Conservation (phyloP, 1,139 yeast species). For the Candida albicans region DNA sequence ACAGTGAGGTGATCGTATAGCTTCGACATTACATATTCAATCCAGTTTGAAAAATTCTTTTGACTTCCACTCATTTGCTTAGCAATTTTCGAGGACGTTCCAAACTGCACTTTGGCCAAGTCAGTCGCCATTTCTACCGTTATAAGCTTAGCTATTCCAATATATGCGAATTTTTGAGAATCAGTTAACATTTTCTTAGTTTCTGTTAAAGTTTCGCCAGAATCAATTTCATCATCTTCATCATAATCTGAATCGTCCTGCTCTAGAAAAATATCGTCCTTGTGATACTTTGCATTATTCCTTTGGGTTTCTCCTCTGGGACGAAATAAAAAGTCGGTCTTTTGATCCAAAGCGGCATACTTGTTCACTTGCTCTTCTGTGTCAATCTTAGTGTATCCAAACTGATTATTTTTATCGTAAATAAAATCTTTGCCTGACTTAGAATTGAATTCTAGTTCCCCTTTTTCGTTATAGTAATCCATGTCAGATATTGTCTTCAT, state of each 20-base stretch:
- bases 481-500: slow-evolving; percentile 52
- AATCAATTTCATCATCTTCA: slow-evolving; percentile 39
- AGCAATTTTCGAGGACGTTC: slow-evolving; percentile 53
- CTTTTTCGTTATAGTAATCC: slow-evolving; percentile 53
- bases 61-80: slow-evolving; percentile 68
- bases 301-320: slow-evolving; percentile 16
- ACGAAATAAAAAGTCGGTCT: slow-evolving; percentile 79
- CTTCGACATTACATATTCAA: slow-evolving; percentile 66
- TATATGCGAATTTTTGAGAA: slow-evolving; percentile 86
- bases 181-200: slow-evolving; percentile 83
- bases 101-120: slow-evolving; percentile 59
- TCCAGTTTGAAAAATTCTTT: slow-evolving; percentile 84
- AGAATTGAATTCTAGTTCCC: slow-evolving; percentile 43
- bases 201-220: slow-evolving; percentile 66
- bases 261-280: slow-evolving; percentile 24
- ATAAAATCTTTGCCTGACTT: slow-evolving; percentile 22
- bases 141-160: slow-evolving; percentile 77
- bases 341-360: slow-evolving; percentile 69
- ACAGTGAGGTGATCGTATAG: slow-evolving; percentile 82
- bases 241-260: slow-evolving; percentile 36
- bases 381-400: slow-evolving; percentile 87
- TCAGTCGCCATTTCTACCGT: slow-evolving; percentile 81
- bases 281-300: slow-evolving; percentile 18
- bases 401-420: slow-evolving; percentile 23
- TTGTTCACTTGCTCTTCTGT: slow-evolving; percentile 84